phyloP scores from a whole-genome alignment of 2,329 filamentous ascomycete genomes.

The Clarireedia monteithiana region DNA sequence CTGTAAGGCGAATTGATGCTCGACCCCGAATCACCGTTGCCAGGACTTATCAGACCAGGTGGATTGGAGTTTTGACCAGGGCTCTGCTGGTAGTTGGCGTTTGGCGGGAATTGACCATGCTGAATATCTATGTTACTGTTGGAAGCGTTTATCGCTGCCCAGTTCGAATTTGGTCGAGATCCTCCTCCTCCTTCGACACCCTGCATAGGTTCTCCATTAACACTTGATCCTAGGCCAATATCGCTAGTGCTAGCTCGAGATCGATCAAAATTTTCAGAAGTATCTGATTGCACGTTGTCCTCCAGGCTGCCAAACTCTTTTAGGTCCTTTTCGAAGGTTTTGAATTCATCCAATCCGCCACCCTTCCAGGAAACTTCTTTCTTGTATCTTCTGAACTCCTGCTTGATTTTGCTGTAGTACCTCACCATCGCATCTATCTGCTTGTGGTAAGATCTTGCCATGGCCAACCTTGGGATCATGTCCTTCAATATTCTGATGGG shows the following conservation, averaged over 20 bases:
- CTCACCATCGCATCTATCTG: conserved; percentile 45
- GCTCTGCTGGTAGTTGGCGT: conserved; percentile 16
- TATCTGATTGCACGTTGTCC: conserved; percentile 18
- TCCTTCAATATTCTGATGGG: conserved; percentile 42
- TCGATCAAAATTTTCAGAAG: conserved; percentile 20
- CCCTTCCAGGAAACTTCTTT: conserved; percentile 28
- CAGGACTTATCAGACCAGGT: conserved; percentile 20
- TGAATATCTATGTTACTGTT: conserved; percentile 19
- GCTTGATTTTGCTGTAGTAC: conserved; percentile 44
- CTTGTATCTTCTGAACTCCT: conserved; percentile 32
- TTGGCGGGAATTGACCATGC: conserved; percentile 17
- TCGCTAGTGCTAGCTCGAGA: conserved; percentile 26
- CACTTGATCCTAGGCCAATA: conserved; percentile 12
- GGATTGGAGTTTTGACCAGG: conserved; percentile 19
- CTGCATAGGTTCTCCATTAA: conserved; percentile 26
- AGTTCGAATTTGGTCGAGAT: conserved; percentile 18
- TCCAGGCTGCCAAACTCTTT: conserved; percentile 38
- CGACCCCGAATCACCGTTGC: conserved; percentile 22
- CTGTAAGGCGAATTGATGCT: conserved; percentile 22
- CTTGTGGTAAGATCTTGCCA: conserved; percentile 48
- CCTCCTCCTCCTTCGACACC: conserved; percentile 21
- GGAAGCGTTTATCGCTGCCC: conserved; percentile 24
- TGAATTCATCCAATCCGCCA: conserved; percentile 49
- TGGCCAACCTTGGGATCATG: conserved; percentile 45
- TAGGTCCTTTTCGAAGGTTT: conserved; percentile 44